A percentile compares a stretch with the other conserved stretches of the same genome.
phyloP scores from a whole-genome alignment of 2,329 filamentous ascomycete genomes.

The Pseudovirgaria hyperparasitica region DNA sequence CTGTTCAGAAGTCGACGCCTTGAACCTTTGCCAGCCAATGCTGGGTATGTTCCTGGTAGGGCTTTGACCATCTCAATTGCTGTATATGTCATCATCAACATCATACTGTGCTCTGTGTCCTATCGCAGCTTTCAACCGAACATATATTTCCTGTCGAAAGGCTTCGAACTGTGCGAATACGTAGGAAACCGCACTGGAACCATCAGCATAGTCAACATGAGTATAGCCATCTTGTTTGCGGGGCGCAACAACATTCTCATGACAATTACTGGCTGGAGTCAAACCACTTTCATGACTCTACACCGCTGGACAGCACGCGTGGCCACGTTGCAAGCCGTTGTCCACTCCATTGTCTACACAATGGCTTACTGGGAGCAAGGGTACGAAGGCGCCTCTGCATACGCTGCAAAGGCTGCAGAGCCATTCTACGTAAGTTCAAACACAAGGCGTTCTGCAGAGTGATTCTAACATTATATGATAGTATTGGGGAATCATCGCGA shows the following conservation, averaged over 20 bases:
- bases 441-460: no score
- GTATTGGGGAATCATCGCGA: no score
- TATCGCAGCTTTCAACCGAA: constrained; percentile 35
- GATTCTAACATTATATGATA: constrained; percentile 41
- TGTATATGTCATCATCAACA: constrained; percentile 32
- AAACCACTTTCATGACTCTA: constrained; percentile 52
- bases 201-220: constrained; percentile 50
- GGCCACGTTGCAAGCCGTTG: constrained; percentile 46
- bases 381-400: no score
- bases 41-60: no score
- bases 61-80: constrained; percentile 30
- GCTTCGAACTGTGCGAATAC: constrained; percentile 38
- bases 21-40: no score
- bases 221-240: constrained; percentile 53
- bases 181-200: constrained; percentile 52
- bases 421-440: no score
- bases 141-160: constrained; percentile 27
- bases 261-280: constrained; percentile 58
- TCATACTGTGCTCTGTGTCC: constrained; percentile 29
- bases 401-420: no score
- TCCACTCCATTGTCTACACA: constrained; percentile 50
- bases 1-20: no score
- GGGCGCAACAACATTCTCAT: constrained; percentile 54
- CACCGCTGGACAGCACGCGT: constrained; percentile 55
- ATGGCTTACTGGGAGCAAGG: constrained; percentile 25